Evolutionary conservation across 306 rosid genomes (phyloP).

Genomic region (Begonia masoniana): DNA sequence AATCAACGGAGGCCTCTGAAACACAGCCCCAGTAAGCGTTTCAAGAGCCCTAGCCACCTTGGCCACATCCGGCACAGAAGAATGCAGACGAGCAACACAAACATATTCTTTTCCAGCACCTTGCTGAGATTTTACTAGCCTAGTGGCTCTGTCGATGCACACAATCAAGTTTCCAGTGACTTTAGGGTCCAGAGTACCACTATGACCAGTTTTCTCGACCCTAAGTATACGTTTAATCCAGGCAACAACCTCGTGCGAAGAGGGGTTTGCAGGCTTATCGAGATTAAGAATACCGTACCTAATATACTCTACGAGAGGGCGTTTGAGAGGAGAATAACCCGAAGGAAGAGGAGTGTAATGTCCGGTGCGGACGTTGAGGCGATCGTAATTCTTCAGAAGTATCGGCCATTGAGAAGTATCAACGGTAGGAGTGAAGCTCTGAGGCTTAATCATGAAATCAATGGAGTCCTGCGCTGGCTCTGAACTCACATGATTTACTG

Average conservation of each 20-base stretch:
- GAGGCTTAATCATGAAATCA: conserved; percentile 61
- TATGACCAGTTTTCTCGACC: conserved; percentile 70
- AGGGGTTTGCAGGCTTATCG: conserved; percentile 77
- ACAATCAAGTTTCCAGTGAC: conserved; percentile 78
- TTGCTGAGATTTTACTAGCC: conserved; percentile 71
- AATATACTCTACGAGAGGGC: conserved; percentile 57
- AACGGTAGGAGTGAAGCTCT: conserved; percentile 45
- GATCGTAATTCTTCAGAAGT: conserved; percentile 74
- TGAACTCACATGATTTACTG: neutral
- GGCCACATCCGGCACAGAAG: conserved; percentile 51
- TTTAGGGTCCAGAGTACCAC: conserved; percentile 79
- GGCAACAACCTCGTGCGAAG: conserved; percentile 86
- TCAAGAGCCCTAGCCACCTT: conserved; percentile 68
- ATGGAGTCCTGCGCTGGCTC: conserved; percentile 12
- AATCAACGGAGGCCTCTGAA: conserved; percentile 72
- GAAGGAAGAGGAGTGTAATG: conserved; percentile 79
- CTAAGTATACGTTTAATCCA: conserved; percentile 76
- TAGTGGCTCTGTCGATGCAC: conserved; percentile 70
- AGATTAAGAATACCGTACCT: conserved; percentile 67
- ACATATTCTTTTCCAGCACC: conserved; percentile 88
- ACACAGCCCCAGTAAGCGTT: conserved; percentile 74
- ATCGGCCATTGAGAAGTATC: conserved; percentile 80
- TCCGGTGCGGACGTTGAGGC: conserved; percentile 76
- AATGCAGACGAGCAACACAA: conserved; percentile 62
- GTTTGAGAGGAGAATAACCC: conserved; percentile 61